Base-by-base conservation (phyloP, 805 yeast genomes). In the Yarrowia sp. region DNA sequence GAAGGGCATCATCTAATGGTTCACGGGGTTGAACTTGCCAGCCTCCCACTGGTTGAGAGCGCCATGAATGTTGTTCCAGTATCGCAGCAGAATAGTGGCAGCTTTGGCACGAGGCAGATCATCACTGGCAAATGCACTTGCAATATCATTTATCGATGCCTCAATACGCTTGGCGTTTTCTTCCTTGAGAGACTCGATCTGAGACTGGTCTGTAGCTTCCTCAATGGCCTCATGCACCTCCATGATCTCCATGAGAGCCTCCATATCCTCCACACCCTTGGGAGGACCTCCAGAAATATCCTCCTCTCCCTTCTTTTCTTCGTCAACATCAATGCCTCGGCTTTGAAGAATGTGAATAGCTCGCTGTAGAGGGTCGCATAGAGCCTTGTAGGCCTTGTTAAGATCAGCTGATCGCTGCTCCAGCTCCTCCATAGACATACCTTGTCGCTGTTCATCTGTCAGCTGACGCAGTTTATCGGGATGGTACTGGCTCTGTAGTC, bases 201-300 rank as follows among this genome's bases (percentile, higher is more conserved):
- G 96, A 2, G 79, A 76, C 60, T 84, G 88, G 62, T 75, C 76
- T 1, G 78, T 77, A 5, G 90, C 86, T 68, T 84, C 84, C 67
- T 90, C 96, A 65, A 92, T 77, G 45, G 84, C 83, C 74, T 93
- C 99, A 73, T 92, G 95, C 4, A 90, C 85, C 68, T 91, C 96
- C 76, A 93, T 78, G 22, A 93, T 88, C 48, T 84, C 84, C 87
- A 90, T 83, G 44, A 93, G 76, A 71, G 90, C 77, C 14, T 78
- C 81, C 65, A 74, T 84, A 57, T 76, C 57, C 77, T 79, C 69
- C 79, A 84, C 64, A 6, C 64, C 64, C 51, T 58, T 17, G 5
- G 67, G 76, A 75, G 53, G 70, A 74, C 74, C 74, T 79, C 68
- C 65, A 80, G 80, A 4, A 6, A 28, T 15, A 11, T 31, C 38